phyloP scores from a whole-genome alignment of 768 basidiomycete genomes.

The Leccinum obscurum region DNA sequence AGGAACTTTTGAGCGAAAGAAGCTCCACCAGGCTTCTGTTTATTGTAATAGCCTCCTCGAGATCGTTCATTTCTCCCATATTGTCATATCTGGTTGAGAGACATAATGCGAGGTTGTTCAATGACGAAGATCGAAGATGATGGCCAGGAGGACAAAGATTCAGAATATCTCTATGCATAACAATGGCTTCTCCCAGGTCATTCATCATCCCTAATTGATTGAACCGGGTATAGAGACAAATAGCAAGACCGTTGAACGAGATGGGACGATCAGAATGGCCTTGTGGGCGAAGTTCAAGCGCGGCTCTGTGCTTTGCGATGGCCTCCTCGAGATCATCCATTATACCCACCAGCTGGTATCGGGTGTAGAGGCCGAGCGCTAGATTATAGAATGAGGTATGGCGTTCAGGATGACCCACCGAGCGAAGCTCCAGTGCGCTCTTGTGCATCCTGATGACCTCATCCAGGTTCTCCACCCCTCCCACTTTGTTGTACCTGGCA shows the following conservation, averaged over 20 bases:
- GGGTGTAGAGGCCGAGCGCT: background rate
- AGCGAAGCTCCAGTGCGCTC: constrained; percentile 3
- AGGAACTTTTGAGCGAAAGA: background rate
- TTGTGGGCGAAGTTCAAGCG: constrained; percentile 9
- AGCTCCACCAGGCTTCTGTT: background rate
- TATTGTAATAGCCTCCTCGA: background rate
- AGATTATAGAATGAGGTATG: constrained; percentile 1
- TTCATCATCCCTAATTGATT: background rate
- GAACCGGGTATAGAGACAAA: constrained; percentile 5
- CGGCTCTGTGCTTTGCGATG: constrained; percentile 10
- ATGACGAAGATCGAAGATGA: background rate
- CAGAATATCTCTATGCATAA: background rate
- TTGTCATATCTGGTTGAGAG: background rate
- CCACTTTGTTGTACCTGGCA: background rate
- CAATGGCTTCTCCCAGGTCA: background rate
- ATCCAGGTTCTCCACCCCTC: background rate
- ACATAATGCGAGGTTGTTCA: constrained; percentile 1
- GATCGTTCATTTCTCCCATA: background rate
- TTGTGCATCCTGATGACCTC: background rate
- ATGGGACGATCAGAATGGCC: constrained; percentile 13
- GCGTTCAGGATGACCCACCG: background rate
- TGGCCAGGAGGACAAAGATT: constrained; percentile 1
- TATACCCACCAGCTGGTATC: background rate
- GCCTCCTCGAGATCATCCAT: constrained; percentile 21
- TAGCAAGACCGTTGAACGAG: constrained; percentile 19